Evolutionary conservation across 805 yeast genomes (phyloP), one percentile per base, ranked within the genome.

Genomic region (Wickerhamiella occidentalis): DNA sequence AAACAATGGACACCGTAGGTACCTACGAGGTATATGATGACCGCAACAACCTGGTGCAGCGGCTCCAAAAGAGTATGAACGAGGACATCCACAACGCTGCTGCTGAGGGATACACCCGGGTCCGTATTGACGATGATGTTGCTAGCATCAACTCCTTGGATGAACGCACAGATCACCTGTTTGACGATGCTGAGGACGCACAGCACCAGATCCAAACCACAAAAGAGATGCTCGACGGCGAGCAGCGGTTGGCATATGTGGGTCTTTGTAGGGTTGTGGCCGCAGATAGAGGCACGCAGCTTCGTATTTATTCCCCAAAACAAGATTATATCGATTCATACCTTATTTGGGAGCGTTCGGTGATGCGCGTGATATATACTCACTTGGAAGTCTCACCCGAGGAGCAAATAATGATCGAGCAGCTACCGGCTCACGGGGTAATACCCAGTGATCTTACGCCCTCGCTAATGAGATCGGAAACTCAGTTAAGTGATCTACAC

Each of bases 231-330:
- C 71, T 92, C 13, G 72, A 79, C 6, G 97, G 86, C 15, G 71
- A 82, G 13, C 96, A 92, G 63, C 81, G 85, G 58, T 81, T 88
- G 53, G 97, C 97, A 2, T 92, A 92, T 61, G 83, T 84, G 6
- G 97, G 96, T 0, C 71, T 90, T 8, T 79, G 82, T 7, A 82
- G 84, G 56, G 73, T 92, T 30, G 72, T 82, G 5, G 74, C 80
- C 47, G 84, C 82, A 21, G 84, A 83, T 18, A 78, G 87, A 82
- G 94, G 94, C 17, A 76, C 85, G 0, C 79, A 78, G n/a, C 65
- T 88, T 51, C 53, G 59, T 19, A 62, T 79, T 18, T 73, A 70
- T 18, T 75, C 73, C 8, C 45, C 55, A 26, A 50, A 55, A 13
- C 45, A 43, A 19, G 40, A 18, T 22, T 76, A 88, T 0, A 94